phyloP scores from a whole-genome alignment of 176 grass and related monocot genomes.

The Aegilops sharonensis region DNA sequence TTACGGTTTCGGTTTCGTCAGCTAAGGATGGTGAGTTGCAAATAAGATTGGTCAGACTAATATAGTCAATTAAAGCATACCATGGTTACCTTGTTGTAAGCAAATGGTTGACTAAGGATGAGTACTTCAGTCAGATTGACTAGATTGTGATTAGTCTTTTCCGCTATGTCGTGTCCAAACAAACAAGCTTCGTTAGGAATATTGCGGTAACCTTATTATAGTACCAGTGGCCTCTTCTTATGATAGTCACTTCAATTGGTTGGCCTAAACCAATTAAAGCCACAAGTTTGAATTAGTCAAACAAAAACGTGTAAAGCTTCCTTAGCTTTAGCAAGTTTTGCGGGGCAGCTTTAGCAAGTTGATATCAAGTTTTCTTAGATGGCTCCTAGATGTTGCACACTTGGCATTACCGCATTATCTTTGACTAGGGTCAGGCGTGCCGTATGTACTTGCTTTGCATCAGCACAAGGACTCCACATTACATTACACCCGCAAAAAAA shows the following conservation, averaged over 20 bases:
- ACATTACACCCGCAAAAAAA: too few species aligned
- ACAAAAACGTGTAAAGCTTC: not conserved
- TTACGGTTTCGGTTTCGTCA: not conserved
- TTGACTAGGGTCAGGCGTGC: not conserved
- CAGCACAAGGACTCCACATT: not conserved
- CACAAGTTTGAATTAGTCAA: not conserved
- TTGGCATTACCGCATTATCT: not conserved
- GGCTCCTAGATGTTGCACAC: not conserved
- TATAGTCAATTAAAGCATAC: not conserved
- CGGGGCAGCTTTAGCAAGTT: not conserved
- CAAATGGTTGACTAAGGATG: not conserved
- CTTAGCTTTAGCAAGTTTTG: too few species aligned
- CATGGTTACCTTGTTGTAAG: not conserved
- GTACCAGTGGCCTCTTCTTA: not conserved
- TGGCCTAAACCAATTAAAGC: not conserved
- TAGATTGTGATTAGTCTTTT: not conserved
- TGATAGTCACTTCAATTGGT: not conserved
- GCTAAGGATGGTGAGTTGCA: not conserved
- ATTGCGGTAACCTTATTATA: too few species aligned
- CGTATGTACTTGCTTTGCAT: not conserved
- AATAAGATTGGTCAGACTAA: not conserved
- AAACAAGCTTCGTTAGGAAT: not conserved
- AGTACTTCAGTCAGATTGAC: not conserved
- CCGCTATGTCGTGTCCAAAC: not conserved
- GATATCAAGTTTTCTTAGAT: not conserved